A percentile compares a stretch with the other conserved stretches of the same genome.
Evolutionary conservation across 331 rosid genomes (phyloP).

Genomic region (Prunus yedoensis): DNA sequence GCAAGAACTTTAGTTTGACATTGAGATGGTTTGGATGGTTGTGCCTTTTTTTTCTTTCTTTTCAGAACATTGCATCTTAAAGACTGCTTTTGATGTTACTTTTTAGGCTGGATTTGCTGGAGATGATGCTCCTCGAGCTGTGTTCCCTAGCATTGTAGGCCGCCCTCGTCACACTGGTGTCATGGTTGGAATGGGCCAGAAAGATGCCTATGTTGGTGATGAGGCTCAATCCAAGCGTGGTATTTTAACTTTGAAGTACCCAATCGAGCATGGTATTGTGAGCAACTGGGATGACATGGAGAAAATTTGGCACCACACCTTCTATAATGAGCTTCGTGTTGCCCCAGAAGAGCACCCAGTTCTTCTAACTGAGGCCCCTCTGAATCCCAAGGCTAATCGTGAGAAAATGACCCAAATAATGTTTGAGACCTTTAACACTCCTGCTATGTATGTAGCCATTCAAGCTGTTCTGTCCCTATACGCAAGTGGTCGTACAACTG

Average conservation of each 20-base stretch:
- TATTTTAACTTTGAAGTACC: conserved; percentile 89
- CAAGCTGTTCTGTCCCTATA: conserved; percentile 97
- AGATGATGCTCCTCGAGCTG: conserved; percentile 99
- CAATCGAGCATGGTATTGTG: conserved; percentile 97
- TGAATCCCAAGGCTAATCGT: conserved; percentile 96
- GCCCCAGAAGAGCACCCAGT: conserved; percentile 99
- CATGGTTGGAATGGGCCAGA: conserved; percentile 99
- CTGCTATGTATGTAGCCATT: conserved; percentile 99
- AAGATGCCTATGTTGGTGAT: conserved; percentile 98
- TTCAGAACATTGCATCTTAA: not conserved
- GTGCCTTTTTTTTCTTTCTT: not conserved
- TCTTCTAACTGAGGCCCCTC: conserved; percentile 96
- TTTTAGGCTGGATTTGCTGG: conserved; percentile 97
- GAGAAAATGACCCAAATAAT: conserved; percentile 99
- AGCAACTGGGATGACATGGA: conserved; percentile 99
- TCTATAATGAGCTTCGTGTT: conserved; percentile 98
- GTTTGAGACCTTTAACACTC: conserved; percentile 96
- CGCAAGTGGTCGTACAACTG: conserved; percentile 99
- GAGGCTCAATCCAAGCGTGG: conserved; percentile 99
- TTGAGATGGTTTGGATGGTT: not conserved
- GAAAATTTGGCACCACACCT: conserved; percentile 99
- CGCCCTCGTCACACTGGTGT: conserved; percentile 99
- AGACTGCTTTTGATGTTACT: conserved; percentile 12
- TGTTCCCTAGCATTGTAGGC: conserved; percentile 96
- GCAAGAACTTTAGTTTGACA: not conserved